phyloP scores from a whole-genome alignment of 805 yeast species.

The Lipomyces lipofer region DNA sequence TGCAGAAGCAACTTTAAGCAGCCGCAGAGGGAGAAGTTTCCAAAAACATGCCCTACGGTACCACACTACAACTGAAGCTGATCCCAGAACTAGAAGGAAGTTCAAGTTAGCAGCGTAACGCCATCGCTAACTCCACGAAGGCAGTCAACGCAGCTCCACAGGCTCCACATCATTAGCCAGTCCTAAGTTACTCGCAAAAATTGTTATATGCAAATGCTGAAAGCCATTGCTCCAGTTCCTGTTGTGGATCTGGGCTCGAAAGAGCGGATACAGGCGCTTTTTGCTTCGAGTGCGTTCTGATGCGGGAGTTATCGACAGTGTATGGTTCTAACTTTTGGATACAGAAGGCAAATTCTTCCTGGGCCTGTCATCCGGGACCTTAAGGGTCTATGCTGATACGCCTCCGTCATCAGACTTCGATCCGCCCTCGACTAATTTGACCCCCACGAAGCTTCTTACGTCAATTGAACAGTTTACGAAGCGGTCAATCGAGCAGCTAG shows the following conservation, averaged over 20 bases:
- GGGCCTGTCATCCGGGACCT: constrained; percentile 37
- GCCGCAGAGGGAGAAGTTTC: too few relatives aligned
- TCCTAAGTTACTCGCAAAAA: neutral
- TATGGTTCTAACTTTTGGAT: neutral
- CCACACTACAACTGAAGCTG: too few relatives aligned
- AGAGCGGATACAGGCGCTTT: constrained; percentile 23
- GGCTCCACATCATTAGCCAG: too few relatives aligned
- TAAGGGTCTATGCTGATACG: constrained; percentile 33
- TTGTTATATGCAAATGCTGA: constrained; percentile 15
- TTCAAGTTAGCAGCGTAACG: too few relatives aligned
- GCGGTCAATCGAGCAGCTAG: constrained; percentile 40
- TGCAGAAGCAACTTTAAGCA: too few relatives aligned
- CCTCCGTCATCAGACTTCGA: constrained; percentile 11
- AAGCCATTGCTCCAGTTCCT: constrained; percentile 24
- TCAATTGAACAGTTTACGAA: constrained; percentile 31
- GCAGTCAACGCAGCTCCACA: too few relatives aligned
- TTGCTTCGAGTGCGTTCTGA: constrained; percentile 12
- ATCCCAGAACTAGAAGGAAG: too few relatives aligned
- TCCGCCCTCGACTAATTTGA: neutral
- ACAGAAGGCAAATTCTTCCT: constrained; percentile 34
- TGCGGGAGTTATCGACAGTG: too few relatives aligned
- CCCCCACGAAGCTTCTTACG: constrained; percentile 22
- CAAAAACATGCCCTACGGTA: too few relatives aligned
- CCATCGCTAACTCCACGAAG: too few relatives aligned
- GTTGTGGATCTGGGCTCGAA: constrained; percentile 27